phyloP scores from a whole-genome alignment of 2,329 filamentous ascomycete species.

The Clonostachys rhizophaga region DNA sequence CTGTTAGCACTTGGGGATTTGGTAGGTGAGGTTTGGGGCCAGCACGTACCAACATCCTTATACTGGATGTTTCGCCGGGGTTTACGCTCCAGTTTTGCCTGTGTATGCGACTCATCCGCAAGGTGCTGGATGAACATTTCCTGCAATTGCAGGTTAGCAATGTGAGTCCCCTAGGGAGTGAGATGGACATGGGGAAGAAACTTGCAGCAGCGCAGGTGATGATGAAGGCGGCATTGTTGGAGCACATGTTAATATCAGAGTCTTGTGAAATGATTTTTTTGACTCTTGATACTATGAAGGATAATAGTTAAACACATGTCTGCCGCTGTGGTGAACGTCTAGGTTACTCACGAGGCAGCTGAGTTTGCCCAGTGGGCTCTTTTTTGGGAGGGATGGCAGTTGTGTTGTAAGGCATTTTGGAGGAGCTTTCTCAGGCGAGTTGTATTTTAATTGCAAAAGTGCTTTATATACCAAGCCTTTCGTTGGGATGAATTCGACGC shows the following conservation, averaged over 20 bases:
- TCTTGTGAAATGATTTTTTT: slow-evolving; percentile 94
- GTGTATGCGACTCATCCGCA: slow-evolving; percentile 76
- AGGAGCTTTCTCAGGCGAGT: not conserved
- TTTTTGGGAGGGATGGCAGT: slow-evolving; percentile 74
- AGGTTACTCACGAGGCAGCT: slow-evolving; percentile 70
- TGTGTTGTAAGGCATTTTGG: slow-evolving; percentile 83
- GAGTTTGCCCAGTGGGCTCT: slow-evolving; percentile 79
- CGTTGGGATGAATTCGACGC: too few relatives aligned
- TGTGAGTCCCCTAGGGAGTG: slow-evolving; percentile 1
- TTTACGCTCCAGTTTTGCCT: slow-evolving; percentile 87
- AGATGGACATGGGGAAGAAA: slow-evolving; percentile 1
- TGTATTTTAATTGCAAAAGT: too few relatives aligned
- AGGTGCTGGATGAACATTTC: slow-evolving; percentile 97
- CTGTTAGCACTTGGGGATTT: slow-evolving; percentile 3
- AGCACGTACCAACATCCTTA: slow-evolving; percentile 72
- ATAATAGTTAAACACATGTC: not conserved
- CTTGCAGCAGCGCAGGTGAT: slow-evolving; percentile 84
- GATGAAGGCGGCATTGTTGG: slow-evolving; percentile 90
- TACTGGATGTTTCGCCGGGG: slow-evolving; percentile 94
- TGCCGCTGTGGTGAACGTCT: not conserved
- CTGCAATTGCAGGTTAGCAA: slow-evolving; percentile 29
- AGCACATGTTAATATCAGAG: slow-evolving; percentile 79
- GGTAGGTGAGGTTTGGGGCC: not conserved
- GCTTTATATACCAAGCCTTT: too few relatives aligned
- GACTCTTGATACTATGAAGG: slow-evolving; percentile 72